Percentiles rank a stretch among this genome's conserved stretches.
Conservation (phyloP, 2,329 filamentous ascomycete species). For the Colletotrichum sp. region DNA sequence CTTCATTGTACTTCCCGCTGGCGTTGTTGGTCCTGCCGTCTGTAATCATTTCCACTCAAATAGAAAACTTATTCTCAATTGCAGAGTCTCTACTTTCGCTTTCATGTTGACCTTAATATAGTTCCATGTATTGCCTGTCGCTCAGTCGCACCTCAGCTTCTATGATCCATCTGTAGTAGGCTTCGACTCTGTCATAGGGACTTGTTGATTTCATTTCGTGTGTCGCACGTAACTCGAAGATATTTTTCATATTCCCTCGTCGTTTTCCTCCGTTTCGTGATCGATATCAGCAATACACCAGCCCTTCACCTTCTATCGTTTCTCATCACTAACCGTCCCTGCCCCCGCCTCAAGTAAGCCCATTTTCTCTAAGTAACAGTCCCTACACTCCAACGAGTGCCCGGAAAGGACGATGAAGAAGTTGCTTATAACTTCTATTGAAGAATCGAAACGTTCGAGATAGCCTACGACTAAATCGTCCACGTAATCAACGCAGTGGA, state of each 20-base stretch:
- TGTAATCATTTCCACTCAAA: no score
- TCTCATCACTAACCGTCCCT: background rate
- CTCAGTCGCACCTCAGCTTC: background rate
- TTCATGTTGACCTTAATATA: background rate
- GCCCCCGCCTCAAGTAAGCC: background rate
- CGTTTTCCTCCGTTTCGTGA: background rate
- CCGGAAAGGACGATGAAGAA: background rate
- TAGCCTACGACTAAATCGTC: fast-evolving
- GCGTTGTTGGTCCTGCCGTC: no score
- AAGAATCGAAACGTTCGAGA: background rate
- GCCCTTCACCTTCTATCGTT: background rate
- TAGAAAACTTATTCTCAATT: background rate
- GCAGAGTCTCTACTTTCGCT: background rate
- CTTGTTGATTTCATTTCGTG: background rate
- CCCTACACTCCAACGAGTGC: background rate
- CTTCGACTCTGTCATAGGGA: background rate
- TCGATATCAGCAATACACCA: background rate
- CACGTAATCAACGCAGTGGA: background rate
- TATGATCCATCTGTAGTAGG: background rate
- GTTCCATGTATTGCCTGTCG: background rate
- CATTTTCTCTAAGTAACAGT: background rate
- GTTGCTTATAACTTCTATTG: background rate
- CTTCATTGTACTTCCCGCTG: background rate
- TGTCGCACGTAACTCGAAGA: fast-evolving
- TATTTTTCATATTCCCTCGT: background rate